Base-by-base conservation (phyloP, 2,329 filamentous ascomycete species). In the Fusarium pininemorale region DNA sequence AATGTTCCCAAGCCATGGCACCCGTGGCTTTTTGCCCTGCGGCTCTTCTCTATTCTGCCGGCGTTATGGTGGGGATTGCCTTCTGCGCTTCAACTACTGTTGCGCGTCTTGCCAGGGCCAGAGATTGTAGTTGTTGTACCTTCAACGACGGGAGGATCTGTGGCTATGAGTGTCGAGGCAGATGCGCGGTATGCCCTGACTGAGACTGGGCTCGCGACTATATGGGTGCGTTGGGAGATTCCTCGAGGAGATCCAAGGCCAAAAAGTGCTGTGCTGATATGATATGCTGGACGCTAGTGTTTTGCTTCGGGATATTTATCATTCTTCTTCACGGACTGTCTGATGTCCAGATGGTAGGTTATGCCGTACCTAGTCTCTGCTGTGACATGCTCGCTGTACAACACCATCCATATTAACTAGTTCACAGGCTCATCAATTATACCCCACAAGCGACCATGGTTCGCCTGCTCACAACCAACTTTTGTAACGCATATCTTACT, bases 281-380 rank as follows among this genome's bases (percentile, higher is more conserved):
- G 24, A 67, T 63, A 44, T 57, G 28, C 24, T 68, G 54, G 51
- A 44, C 35, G 20, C 12, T 78, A 94, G 93, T 94, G 92, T 84
- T 90, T 89, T 79, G 91, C 92, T 66, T 93, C 92, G 26, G 93
- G 91, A 61, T 94, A 94, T 81, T 87, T 95, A 69, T 93, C 92
- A 57, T 95, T 94, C 82, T 93, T 94, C 84, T 95, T 95, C 80
- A 93, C 92, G 65, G 93, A 95, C 83, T 94, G 93, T 82, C 88
- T 95, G 78, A 95, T 95, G 93, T 94, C 92, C 70, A 87, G 93
- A 83, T 95, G 93, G 92, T 93, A 79, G 50, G 87, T 83, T 48
- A 28, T 24, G 38, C 44, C 37, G 35, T 35, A 16, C 32, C 32
- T 56, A 20, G 37, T 64, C 22, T 24, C 48, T 26, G 38, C 47